phyloP scores from a whole-genome alignment of 768 basidiomycete genomes.

The Kwoniella dendrophila region DNA sequence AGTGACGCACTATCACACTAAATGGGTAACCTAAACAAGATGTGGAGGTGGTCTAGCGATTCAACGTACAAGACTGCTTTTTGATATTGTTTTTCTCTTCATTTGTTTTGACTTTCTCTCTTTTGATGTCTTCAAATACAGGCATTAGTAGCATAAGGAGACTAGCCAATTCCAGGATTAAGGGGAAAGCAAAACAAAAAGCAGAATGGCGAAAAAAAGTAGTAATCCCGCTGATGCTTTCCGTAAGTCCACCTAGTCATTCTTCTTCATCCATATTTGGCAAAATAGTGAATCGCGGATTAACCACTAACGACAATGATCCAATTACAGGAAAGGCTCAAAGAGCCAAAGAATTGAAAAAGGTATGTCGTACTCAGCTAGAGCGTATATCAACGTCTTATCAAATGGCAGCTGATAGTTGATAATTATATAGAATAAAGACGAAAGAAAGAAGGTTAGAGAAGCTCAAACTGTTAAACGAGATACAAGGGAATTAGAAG shows the following conservation, averaged over 20 bases:
- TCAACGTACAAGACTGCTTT: not conserved
- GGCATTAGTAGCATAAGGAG: not conserved
- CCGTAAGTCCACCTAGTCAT: constrained; percentile 63
- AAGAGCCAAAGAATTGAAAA: constrained; percentile 92
- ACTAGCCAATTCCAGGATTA: not conserved
- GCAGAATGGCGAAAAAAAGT: constrained; percentile 78
- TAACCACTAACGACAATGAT: not conserved
- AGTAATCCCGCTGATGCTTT: constrained; percentile 93
- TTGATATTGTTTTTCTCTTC: too few relatives aligned
- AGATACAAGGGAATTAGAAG: constrained; percentile 72
- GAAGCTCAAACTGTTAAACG: constrained; percentile 93
- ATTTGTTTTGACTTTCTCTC: not conserved
- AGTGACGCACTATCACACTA: constrained; percentile 11
- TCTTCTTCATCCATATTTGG: not conserved
- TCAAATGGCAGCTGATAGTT: not conserved
- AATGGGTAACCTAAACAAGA: constrained; percentile 8
- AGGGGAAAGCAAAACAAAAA: not conserved
- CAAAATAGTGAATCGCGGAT: too few relatives aligned
- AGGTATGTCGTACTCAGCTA: constrained; percentile 61
- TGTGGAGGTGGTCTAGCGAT: constrained; percentile 7
- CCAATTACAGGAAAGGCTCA: constrained; percentile 76
- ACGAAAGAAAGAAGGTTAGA: constrained; percentile 73
- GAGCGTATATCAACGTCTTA: not conserved
- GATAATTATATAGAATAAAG: constrained; percentile 75
- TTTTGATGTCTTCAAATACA: too few relatives aligned